Evolutionary conservation across 306 rosid genomes (phyloP), one percentile per base, ranked within the genome.

Genomic region (Carpinus fangiana): DNA sequence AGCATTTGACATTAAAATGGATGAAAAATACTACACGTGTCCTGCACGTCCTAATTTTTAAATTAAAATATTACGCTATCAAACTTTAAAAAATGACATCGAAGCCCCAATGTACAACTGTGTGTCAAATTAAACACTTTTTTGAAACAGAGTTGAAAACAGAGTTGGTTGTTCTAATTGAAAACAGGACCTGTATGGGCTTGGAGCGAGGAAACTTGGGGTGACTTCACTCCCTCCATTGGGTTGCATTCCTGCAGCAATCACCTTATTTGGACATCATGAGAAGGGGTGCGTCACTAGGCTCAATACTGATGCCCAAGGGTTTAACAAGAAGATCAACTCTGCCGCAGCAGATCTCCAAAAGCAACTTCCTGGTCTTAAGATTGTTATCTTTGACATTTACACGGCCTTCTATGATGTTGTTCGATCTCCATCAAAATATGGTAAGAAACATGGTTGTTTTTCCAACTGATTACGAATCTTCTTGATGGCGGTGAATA

Each of bases 151-250:
- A 23, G 26, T 23, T 23, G 26, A 23, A 23, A 23, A 66, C 41
- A 66, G 2, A 41, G 23, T 5, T 56, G 78, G 51, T n/a, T 79
- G 18, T 45, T 78, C 46, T 77, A 76, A 41, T 78, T 81, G 68
- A 78, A 62, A 78, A 65, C 80, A 95, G 99, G 79, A 34, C 7
- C 82, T 91, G 90, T 88, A 93, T 79, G 90, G 90, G 36, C 81
- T 88, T 48, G 98, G 99, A 84, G 99, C 91, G 3, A 91, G 98
- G 82, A 95, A 81, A 81, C 80, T 95, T 64, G 98, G 99, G 66
- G 99, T 90, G 84, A 95, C 97, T 48, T 88, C 98, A 88, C 89
- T 95, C 8, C 98, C 99, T 48, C 98, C 98, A 56, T 78, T 95
- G 85, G 99, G 99, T 53, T 95, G 99, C 84, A 78, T 95, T 72